These are phyloP conservation scores for Alternaria longipes DNA, from an alignment of 2,329 filamentous ascomycete species.

Conservation along the genomic window DNA sequence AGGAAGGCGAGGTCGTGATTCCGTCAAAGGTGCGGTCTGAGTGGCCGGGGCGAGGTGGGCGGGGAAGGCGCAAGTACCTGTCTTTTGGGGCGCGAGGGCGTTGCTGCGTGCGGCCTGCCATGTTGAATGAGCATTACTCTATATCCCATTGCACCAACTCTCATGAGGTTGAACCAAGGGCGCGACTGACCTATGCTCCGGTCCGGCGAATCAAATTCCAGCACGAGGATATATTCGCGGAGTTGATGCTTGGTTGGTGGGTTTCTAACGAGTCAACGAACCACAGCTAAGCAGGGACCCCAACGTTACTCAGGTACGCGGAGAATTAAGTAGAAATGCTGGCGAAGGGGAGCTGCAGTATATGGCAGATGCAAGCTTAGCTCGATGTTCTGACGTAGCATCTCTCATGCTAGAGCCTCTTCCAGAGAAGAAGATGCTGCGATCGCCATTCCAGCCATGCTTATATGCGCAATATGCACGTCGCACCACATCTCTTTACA, in stretches of 20 bases:
- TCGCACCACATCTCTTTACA: constrained; percentile 33
- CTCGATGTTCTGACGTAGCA: not conserved
- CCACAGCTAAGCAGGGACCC: constrained; percentile 29
- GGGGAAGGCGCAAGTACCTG: constrained; percentile 23
- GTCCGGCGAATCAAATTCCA: constrained; percentile 27
- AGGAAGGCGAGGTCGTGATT: constrained; percentile 44
- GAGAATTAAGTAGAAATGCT: not conserved
- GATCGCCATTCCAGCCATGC: constrained; percentile 29
- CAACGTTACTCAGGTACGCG: constrained; percentile 25
- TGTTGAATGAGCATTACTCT: constrained; percentile 21
- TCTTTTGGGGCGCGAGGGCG: constrained; percentile 10
- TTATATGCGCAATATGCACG: constrained; percentile 40
- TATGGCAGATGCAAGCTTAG: not conserved
- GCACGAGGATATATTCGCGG: constrained; percentile 22
- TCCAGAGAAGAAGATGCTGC: constrained; percentile 4
- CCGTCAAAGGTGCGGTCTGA: constrained; percentile 45
- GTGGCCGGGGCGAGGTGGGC: constrained; percentile 42
- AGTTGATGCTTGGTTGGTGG: constrained; percentile 31
- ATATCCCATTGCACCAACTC: constrained; percentile 11
- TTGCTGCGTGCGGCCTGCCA: constrained; percentile 21
- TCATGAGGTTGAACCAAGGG: constrained; percentile 10
- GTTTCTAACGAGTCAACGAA: constrained; percentile 26
- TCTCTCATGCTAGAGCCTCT: constrained; percentile 4
- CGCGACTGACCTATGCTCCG: constrained; percentile 25
- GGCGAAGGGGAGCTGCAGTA: constrained; percentile 9